These are phyloP conservation scores for Globisporangium sylvaticum DNA, from an alignment of 352 stramenopile species.

Conservation along the genomic window DNA sequence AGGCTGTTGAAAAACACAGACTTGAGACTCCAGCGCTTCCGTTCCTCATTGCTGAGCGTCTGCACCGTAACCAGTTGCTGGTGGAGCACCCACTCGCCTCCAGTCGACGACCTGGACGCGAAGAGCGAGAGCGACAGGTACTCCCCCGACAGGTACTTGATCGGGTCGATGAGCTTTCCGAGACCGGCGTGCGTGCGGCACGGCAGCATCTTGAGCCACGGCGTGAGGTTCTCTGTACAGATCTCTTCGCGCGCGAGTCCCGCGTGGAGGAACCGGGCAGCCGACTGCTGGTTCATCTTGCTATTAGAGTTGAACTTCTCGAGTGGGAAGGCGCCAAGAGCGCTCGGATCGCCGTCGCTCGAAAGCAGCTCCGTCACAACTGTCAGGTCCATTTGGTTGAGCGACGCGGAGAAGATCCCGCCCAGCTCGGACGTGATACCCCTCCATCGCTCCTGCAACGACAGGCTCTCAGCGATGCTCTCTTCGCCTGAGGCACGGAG, in stretches of 20 bases:
- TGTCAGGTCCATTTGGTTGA: conserved; percentile 73
- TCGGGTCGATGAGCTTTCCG: conserved; percentile 66
- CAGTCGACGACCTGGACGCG: conserved; percentile 18
- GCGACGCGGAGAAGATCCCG: conserved; percentile 78
- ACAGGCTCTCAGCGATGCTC: conserved; percentile 12
- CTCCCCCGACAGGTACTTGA: conserved; percentile 65
- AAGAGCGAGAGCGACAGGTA: conserved; percentile 63
- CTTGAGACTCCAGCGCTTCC: conserved; percentile 32
- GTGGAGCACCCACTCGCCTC: conserved; percentile 31
- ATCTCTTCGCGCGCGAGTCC: conserved; percentile 75
- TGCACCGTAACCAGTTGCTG: conserved; percentile 67
- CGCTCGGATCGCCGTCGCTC: conserved; percentile 9
- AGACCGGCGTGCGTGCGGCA: conserved; percentile 63
- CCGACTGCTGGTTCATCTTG: neutral
- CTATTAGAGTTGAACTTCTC: neutral
- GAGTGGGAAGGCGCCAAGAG: conserved; percentile 19
- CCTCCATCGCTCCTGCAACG: conserved; percentile 42
- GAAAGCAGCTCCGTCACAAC: conserved; percentile 25
- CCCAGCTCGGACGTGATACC: conserved; percentile 72
- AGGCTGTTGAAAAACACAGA: conserved; percentile 40
- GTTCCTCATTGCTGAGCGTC: conserved; percentile 21
- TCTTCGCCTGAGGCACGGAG: conserved; percentile 21
- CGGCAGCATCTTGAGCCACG: conserved; percentile 87
- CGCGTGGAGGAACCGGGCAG: conserved; percentile 44
- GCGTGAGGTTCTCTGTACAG: conserved; percentile 87